Evolutionary conservation across 2,329 filamentous ascomycete genomes (phyloP), one percentile per base, ranked within the genome.

Genomic region (Trichoderma sp.): DNA sequence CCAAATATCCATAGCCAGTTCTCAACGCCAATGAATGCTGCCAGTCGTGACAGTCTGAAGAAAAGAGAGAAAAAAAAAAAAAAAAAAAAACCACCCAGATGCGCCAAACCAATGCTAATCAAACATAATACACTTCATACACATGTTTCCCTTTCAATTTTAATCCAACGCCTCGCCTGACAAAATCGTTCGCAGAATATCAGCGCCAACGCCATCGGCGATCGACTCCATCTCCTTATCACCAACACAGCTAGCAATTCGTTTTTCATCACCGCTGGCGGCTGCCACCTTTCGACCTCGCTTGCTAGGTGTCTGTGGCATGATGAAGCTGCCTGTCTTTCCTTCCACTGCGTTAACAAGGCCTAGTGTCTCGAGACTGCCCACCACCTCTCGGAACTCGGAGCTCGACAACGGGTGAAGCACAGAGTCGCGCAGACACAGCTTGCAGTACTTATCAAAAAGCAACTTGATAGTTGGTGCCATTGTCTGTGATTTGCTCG

Each of bases 371-470:
- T 99, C 96, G 64, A 99, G 81, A 74, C 93, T 96, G 43, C 91
- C 90, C 24, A 97, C 85, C 5, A 99, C 94, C 79, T 99, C 96
- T 69, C 94, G 89, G 79, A 99, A 99, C 79, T 99, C 96, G 5
- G 93, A 96, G 75, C 88, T 91, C 1, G 93, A 96, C 2, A 99
- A 86, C 0, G 95, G 92, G 73, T 97, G 94, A 2, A 99, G 86
- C 11, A 96, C 85, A n/a, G 94, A 92, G 75, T 98, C 95, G 43
- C 89, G 88, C 69, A 89, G 95, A 80, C 96, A 99, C 18, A 97
- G 84, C 39, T 86, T 83, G 68, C 88, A 90, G 80, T 99, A 99
- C 2, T 92, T 89, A 70, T 93, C 91, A 78, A 93, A 98, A 5
- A 98, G 83, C 66, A 87, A 86, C 79, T 94, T 96, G 77, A 97